A percentile compares a stretch with the other conserved stretches of the same genome.
These are phyloP conservation scores for Trichosporon sp. DNA, from an alignment of 1,284 basidiomycete genomes.

Conservation along the genomic window DNA sequence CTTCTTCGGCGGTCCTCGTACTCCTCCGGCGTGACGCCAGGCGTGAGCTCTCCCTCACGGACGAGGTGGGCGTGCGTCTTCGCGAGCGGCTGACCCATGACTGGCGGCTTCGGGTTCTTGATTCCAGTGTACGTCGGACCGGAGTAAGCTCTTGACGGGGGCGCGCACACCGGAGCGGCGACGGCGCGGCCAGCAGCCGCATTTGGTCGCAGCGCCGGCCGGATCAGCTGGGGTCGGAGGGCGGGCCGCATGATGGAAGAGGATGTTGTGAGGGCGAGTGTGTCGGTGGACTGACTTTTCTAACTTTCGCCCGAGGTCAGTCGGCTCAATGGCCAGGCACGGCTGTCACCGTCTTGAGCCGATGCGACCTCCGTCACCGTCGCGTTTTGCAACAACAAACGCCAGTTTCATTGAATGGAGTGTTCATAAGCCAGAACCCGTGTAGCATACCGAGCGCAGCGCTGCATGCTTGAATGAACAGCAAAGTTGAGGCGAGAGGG, in stretches of 20 bases:
- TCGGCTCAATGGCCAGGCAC: constrained; percentile 14
- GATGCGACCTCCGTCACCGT: not conserved
- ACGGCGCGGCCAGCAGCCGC: not conserved
- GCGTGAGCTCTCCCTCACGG: constrained; percentile 71
- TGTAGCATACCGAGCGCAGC: no score
- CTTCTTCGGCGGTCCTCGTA: constrained; percentile 75
- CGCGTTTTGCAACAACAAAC: not conserved
- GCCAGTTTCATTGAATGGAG: no score
- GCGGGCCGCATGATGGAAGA: constrained; percentile 8
- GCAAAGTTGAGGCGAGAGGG: not conserved
- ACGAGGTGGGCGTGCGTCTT: constrained; percentile 80
- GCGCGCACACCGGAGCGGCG: not conserved
- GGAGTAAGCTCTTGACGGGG: not conserved
- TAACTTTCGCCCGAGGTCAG: constrained; percentile 12
- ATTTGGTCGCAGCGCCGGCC: not conserved
- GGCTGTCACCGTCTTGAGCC: not conserved
- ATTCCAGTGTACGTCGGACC: not conserved
- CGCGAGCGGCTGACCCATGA: constrained; percentile 74
- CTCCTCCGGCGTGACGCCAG: constrained; percentile 78
- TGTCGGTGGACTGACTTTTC: constrained; percentile 2
- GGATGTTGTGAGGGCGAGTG: not conserved
- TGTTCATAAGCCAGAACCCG: no score
- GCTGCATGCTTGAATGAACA: not conserved
- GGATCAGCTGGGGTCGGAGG: not conserved
- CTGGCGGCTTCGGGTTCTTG: constrained; percentile 63